Conservation (phyloP, 2,329 filamentous ascomycete species). For the Trichoderma koningii region DNA sequence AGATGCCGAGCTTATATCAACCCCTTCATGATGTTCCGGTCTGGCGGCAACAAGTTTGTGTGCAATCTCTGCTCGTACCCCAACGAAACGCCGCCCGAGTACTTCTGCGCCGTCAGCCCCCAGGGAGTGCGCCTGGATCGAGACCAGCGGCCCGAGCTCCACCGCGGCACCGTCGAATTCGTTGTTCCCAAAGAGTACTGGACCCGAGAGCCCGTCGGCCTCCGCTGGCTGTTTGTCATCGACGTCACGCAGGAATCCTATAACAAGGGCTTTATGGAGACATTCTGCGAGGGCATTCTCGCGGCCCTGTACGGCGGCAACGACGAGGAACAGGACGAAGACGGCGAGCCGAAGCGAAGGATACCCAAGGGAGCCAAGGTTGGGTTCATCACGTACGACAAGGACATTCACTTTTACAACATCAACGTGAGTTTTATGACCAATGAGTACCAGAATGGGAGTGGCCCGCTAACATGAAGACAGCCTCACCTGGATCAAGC, state of each 20-base stretch:
- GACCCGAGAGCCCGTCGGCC: slow-evolving; percentile 86
- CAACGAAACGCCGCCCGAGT: slow-evolving; percentile 89
- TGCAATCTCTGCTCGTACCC: slow-evolving; percentile 98
- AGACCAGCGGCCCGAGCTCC: slow-evolving; percentile 84
- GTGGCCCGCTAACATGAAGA: neutral
- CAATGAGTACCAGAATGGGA: neutral
- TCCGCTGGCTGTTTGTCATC: slow-evolving; percentile 88
- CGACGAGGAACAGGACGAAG: slow-evolving; percentile 50
- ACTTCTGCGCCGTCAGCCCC: slow-evolving; percentile 88
- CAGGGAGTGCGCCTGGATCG: slow-evolving; percentile 86
- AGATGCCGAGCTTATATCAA: slow-evolving; percentile 97
- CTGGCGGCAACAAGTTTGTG: slow-evolving; percentile 92
- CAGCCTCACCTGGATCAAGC: slow-evolving; percentile 77
- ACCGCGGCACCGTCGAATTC: slow-evolving; percentile 91
- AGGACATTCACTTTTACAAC: slow-evolving; percentile 98
- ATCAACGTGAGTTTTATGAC: slow-evolving; percentile 64
- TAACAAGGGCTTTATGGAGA: slow-evolving; percentile 86
- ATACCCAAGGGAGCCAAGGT: slow-evolving; percentile 82
- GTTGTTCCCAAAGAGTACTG: slow-evolving; percentile 98
- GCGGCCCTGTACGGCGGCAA: slow-evolving; percentile 78
- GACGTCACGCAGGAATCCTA: slow-evolving; percentile 91
- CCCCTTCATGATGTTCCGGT: slow-evolving; percentile 96
- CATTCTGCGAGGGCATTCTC: slow-evolving; percentile 86
- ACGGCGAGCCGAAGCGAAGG: slow-evolving; percentile 55
- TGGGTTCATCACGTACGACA: slow-evolving; percentile 94